Base-by-base conservation (phyloP, 2,329 filamentous ascomycete genomes). In the Ophiostoma ulmi region DNA sequence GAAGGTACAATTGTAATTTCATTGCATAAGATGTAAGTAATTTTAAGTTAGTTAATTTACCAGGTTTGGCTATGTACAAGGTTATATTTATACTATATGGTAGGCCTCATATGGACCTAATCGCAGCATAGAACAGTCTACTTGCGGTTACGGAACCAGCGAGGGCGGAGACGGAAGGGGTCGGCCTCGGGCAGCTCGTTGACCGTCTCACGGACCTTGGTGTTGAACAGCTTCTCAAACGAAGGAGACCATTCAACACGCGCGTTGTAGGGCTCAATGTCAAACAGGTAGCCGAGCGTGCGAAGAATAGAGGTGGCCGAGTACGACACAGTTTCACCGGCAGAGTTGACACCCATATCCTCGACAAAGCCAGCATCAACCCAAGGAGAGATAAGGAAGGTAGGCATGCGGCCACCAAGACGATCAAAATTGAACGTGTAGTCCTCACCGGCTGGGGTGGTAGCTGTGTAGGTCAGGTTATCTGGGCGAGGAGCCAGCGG, bases 241-340 rank as follows among this genome's bases (percentile, higher is more conserved):
- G 79, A 78, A 5, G 80, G 77, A 2, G 79, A 78, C 75, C 77
- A 77, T 68, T 78, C 77, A 20, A 81, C 80, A 0, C 80, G 78
- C 0, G 78, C 78, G 8, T 78, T 80, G 69, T 80, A 77, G 17
- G 76, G 76, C 22, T 77, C 79, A 74, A 82, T 75, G 52, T 76
- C 79, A 79, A 80, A 84, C 26, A 83, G 78, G 68, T 82, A 78
- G 36, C 79, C 77, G 35, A 83, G 74, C 35, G 79, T 81, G 70
- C 78, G 79, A 13, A 83, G 75, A 67, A 83, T 81, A 4, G 79
- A 81, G 3, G 81, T 82, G 69, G 82, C 81, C 3, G 79, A 80
- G 74, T 83, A 84, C 38, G 75, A 74, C 11, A 76, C 76, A 5
- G 72, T 73, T 48, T 81, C 79, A 26, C 79, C 79, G 2, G 76